Percentiles rank a stretch among this genome's conserved stretches.
These are phyloP conservation scores for Phytophthora pseudosyringae DNA, from an alignment of 352 stramenopile genomes.

Conservation along the genomic window DNA sequence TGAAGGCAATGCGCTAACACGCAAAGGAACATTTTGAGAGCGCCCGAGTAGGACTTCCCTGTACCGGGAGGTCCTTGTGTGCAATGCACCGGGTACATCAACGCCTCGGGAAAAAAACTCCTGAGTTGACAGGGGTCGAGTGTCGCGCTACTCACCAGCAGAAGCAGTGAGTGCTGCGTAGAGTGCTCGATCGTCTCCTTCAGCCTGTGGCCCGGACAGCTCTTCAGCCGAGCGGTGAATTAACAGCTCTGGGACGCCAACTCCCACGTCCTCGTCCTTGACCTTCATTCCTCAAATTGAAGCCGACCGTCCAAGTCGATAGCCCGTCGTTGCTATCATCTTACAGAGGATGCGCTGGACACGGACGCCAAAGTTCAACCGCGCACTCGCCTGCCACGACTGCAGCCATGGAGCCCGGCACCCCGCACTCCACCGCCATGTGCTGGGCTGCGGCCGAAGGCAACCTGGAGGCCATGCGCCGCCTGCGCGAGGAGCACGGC, in stretches of 20 bases:
- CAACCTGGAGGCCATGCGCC: conserved; percentile 66
- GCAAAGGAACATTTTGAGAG: too few relatives aligned
- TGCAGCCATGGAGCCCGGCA: conserved; percentile 18
- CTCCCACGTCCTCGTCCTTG: not conserved
- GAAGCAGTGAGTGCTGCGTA: conserved; percentile 29
- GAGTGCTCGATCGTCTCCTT: conserved; percentile 36
- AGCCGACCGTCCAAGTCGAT: too few relatives aligned
- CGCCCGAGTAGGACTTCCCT: conserved; percentile 91
- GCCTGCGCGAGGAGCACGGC: conserved; percentile 61
- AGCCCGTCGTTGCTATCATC: too few relatives aligned
- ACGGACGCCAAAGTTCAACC: not conserved
- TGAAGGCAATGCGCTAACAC: too few relatives aligned
- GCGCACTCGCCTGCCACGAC: not conserved
- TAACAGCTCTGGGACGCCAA: conserved; percentile 24
- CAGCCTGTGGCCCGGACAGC: conserved; percentile 51
- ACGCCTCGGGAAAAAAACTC: conserved; percentile 71
- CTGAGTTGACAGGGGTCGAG: conserved; percentile 76
- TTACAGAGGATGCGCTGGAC: too few relatives aligned
- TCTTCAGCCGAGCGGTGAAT: conserved; percentile 46
- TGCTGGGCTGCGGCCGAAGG: conserved; percentile 77
- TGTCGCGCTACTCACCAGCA: conserved; percentile 58
- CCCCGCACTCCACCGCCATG: conserved; percentile 70
- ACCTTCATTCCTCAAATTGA: too few relatives aligned
- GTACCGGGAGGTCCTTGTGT: conserved; percentile 90
- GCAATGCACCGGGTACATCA: conserved; percentile 84